phyloP scores from a whole-genome alignment of 345 rosid species.

The Pistacia atlantica region DNA sequence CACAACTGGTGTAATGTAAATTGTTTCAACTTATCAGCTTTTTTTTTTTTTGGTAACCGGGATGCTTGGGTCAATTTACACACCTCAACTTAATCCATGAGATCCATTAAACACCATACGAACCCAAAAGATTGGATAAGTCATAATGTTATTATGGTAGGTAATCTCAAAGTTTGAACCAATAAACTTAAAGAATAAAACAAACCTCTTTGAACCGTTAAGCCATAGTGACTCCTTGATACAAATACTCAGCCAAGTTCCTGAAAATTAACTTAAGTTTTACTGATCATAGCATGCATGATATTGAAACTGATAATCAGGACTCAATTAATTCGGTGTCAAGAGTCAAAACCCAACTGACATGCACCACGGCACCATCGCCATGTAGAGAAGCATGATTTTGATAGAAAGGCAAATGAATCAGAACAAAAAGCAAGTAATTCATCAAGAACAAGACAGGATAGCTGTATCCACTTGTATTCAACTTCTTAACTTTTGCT shows the following conservation, averaged over 20 bases:
- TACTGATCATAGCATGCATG: too few species aligned
- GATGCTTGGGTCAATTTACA: too few species aligned
- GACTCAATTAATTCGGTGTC: background rate
- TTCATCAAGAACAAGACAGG: conserved; percentile 49
- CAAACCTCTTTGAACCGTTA: too few species aligned
- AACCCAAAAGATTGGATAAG: too few species aligned
- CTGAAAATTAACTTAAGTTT: too few species aligned
- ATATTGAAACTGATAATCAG: too few species aligned
- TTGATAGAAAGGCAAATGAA: conserved; percentile 81
- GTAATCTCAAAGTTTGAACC: too few species aligned
- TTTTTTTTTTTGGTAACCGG: background rate
- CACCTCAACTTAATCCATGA: too few species aligned
- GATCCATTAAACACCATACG: too few species aligned
- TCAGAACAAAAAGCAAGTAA: conserved; percentile 72
- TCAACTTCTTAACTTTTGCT: conserved; percentile 66
- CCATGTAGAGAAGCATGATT: conserved; percentile 51
- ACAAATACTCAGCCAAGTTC: too few species aligned
- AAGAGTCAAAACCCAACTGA: conserved; percentile 39
- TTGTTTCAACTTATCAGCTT: background rate
- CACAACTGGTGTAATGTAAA: background rate
- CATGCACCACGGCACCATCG: conserved; percentile 12
- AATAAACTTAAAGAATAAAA: too few species aligned
- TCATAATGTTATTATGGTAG: too few species aligned
- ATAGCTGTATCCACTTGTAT: conserved; percentile 66
- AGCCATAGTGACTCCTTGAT: background rate